Evolutionary conservation across 176 grass and related monocot species (phyloP).

Genomic region (Areca catechu): DNA sequence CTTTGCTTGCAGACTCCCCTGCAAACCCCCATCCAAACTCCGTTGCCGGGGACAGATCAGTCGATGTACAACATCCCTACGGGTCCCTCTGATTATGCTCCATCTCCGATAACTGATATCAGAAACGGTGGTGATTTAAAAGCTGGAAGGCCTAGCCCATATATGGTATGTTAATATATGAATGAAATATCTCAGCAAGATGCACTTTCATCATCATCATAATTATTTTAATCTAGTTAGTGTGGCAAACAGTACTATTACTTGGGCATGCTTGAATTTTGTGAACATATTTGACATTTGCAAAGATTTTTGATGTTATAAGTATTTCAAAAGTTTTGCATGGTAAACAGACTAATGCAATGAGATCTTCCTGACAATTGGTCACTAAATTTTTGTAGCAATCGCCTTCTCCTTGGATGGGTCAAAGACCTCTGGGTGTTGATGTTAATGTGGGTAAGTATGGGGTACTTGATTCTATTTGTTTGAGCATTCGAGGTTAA

Average conservation of each 20-base stretch:
- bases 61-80: conserved; percentile 27
- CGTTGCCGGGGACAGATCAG: conserved; percentile 14
- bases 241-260: no score
- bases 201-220: no score
- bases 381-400: conserved; percentile 28
- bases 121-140: conserved; percentile 20
- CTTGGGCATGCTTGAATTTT: no score
- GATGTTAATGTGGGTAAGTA: conserved; percentile 92
- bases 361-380: no score
- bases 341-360: no score
- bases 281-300: no score
- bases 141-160: conserved; percentile 22
- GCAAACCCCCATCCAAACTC: conserved; percentile 24
- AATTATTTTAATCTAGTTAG: no score
- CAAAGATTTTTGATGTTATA: no score
- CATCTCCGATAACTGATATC: conserved; percentile 22
- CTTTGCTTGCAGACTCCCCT: conserved; percentile 9
- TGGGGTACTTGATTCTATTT: conserved; percentile 3
- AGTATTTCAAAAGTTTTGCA: no score
- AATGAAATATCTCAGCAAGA: no score
- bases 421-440: conserved; percentile 59
- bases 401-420: conserved; percentile 73
- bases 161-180: conserved; percentile 14
- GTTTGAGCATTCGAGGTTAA: conserved; percentile 3
- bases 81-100: conserved; percentile 26